These are phyloP conservation scores for Spinellus fusiger DNA, from an alignment of 192 early-diverging fungal species.

Conservation along the genomic window DNA sequence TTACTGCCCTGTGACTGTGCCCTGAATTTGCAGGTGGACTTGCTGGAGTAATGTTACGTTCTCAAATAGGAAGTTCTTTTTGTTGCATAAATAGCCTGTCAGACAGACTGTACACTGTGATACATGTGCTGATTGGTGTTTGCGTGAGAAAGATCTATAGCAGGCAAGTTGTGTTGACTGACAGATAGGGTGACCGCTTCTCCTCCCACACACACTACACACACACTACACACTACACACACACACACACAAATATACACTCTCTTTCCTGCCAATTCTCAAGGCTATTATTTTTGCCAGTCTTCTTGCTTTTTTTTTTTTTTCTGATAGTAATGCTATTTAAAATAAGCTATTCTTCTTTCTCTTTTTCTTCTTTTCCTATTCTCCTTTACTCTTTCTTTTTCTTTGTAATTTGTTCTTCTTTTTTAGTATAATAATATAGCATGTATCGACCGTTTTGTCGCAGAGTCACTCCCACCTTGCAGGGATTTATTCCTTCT, in stretches of 20 bases:
- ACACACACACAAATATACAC: neutral
- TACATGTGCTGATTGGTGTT: conserved; percentile 11
- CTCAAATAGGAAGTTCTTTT: too few relatives aligned
- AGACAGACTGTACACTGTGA: neutral
- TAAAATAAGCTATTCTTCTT: too few relatives aligned
- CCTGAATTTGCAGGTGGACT: too few relatives aligned
- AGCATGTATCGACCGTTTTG: too few relatives aligned
- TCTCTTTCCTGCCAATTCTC: neutral
- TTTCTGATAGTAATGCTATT: too few relatives aligned
- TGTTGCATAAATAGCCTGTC: neutral
- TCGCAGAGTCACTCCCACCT: too few relatives aligned
- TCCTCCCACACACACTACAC: neutral
- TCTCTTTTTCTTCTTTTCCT: too few relatives aligned
- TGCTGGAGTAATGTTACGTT: too few relatives aligned
- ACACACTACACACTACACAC: neutral
- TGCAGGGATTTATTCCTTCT: neutral
- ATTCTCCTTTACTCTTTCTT: too few relatives aligned
- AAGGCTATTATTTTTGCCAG: neutral
- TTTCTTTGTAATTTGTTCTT: too few relatives aligned
- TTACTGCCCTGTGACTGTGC: too few relatives aligned
- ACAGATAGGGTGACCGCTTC: neutral
- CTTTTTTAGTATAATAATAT: too few relatives aligned
- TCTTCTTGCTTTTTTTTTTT: neutral
- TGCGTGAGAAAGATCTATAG: conserved; percentile 10
- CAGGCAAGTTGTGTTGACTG: neutral